Evolutionary conservation across 2,329 filamentous ascomycete species (phyloP).

Genomic region (Fusarium lateritium): DNA sequence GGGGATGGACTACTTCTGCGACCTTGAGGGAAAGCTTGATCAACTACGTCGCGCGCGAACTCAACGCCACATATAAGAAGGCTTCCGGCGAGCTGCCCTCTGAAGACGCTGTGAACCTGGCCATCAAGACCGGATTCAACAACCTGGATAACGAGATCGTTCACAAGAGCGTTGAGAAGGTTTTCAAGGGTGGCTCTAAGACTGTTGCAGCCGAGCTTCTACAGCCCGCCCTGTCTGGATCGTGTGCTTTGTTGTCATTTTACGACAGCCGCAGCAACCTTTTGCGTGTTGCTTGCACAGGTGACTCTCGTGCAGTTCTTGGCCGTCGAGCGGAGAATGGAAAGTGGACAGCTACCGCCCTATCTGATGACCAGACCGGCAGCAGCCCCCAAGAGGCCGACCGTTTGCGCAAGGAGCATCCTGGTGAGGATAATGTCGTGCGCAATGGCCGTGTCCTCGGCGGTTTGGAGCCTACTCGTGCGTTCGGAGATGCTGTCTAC

Average conservation of each 20-base stretch:
- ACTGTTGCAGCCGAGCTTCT: slow-evolving; percentile 91
- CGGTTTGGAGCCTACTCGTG: slow-evolving; percentile 90
- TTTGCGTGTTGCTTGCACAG: slow-evolving; percentile 93
- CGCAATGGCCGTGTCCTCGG: slow-evolving; percentile 92
- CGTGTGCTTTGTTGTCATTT: slow-evolving; percentile 95
- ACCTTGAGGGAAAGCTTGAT: slow-evolving; percentile 95
- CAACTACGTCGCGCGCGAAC: slow-evolving; percentile 90
- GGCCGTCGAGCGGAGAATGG: slow-evolving; percentile 83
- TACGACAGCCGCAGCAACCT: slow-evolving; percentile 92
- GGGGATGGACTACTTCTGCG: slow-evolving; percentile 97
- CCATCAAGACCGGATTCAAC: slow-evolving; percentile 93
- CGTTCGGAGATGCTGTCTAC: slow-evolving; percentile 96
- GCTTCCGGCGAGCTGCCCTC: slow-evolving; percentile 75
- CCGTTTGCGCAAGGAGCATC: slow-evolving; percentile 87
- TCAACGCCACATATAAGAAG: slow-evolving; percentile 91
- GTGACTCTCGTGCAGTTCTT: slow-evolving; percentile 94
- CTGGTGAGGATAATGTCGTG: slow-evolving; percentile 89
- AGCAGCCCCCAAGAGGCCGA: slow-evolving; percentile 87
- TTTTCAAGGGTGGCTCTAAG: slow-evolving; percentile 90
- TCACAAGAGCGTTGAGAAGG: slow-evolving; percentile 91
- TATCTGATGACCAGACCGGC: slow-evolving; percentile 96
- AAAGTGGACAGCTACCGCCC: slow-evolving; percentile 91
- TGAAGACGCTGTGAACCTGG: slow-evolving; percentile 85
- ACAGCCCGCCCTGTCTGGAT: slow-evolving; percentile 94
- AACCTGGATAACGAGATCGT: slow-evolving; percentile 95